A percentile compares a stretch with the other conserved stretches of the same genome.
These are phyloP conservation scores for Tolypocladium amazonense DNA, from an alignment of 2,329 filamentous ascomycete genomes.

Conservation along the genomic window DNA sequence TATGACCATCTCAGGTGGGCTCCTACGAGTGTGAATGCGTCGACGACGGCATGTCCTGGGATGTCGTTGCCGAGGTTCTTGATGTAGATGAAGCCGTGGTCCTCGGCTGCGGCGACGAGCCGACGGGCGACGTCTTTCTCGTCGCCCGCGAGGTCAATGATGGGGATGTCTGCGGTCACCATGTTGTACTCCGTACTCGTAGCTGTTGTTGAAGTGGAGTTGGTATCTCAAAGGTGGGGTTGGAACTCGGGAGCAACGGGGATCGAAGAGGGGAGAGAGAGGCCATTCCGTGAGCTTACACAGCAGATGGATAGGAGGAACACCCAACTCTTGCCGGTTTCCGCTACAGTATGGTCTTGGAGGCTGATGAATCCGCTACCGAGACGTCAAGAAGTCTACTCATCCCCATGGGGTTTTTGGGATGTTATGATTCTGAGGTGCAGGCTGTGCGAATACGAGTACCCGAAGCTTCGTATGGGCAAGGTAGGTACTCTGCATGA, in stretches of 20 bases:
- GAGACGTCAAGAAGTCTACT: no score
- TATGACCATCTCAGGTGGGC: not conserved
- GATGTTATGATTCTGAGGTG: not conserved
- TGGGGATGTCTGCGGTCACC: slow-evolving; percentile 48
- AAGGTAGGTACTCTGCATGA: not conserved
- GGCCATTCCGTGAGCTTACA: no score
- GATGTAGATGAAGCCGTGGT: slow-evolving; percentile 85
- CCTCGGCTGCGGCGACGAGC: slow-evolving; percentile 69
- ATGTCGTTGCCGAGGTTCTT: slow-evolving; percentile 65
- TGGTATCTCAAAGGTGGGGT: not conserved
- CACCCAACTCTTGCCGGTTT: not conserved
- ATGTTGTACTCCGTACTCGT: not conserved
- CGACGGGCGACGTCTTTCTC: slow-evolving; percentile 48
- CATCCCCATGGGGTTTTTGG: no score
- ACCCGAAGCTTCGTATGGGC: no score
- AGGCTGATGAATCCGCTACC: no score
- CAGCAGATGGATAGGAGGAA: not conserved
- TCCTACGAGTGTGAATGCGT: slow-evolving; percentile 63
- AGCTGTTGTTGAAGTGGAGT: not conserved
- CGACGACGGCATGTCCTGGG: slow-evolving; percentile 51
- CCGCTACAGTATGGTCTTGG: no score
- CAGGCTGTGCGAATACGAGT: no score
- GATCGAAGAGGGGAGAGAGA: not conserved
- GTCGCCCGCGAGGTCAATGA: slow-evolving; percentile 66
- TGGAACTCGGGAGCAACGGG: not conserved